Conservation (phyloP, 768 basidiomycete species). For the Lenzites betulinus region DNA sequence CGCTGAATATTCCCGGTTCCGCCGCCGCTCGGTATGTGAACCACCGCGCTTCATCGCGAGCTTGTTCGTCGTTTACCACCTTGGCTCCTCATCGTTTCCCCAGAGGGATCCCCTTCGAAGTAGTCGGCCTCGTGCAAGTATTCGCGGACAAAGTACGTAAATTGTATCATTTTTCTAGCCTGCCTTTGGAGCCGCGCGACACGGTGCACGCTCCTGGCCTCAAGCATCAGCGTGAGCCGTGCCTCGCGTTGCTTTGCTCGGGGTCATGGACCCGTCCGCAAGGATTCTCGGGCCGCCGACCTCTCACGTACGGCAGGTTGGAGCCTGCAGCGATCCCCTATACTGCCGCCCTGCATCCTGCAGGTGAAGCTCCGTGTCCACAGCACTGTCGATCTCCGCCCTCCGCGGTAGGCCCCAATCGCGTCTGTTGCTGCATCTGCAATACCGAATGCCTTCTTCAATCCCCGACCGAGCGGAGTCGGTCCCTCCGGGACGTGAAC, state of each 20-base stretch:
- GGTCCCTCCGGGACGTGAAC: not conserved
- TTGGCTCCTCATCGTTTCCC: too few species aligned
- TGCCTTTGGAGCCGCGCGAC: not conserved
- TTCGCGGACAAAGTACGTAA: slow-evolving; percentile 13
- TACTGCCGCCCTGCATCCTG: slow-evolving; percentile 6
- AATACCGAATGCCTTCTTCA: not conserved
- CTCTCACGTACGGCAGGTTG: slow-evolving; percentile 1
- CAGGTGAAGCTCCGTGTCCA: slow-evolving; percentile 7
- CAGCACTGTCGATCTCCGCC: not conserved
- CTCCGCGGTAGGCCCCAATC: not conserved
- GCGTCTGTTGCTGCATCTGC: not conserved
- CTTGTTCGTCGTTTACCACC: too few species aligned
- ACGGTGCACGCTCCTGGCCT: slow-evolving; percentile 5
- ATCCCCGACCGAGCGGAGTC: not conserved
- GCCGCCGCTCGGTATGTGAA: not conserved
- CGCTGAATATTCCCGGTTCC: not conserved
- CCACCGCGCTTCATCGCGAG: too few species aligned
- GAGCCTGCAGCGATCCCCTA: not conserved
- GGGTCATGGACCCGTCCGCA: slow-evolving; percentile 6
- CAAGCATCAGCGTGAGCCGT: slow-evolving; percentile 16
- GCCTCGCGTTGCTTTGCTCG: slow-evolving; percentile 14
- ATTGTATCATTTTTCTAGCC: not conserved
- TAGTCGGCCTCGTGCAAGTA: not conserved
- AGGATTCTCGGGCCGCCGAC: not conserved
- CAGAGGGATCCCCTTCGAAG: not conserved